Evolutionary conservation across 441 rosid genomes (phyloP).

Genomic region (Arabidopsis lyrata): DNA sequence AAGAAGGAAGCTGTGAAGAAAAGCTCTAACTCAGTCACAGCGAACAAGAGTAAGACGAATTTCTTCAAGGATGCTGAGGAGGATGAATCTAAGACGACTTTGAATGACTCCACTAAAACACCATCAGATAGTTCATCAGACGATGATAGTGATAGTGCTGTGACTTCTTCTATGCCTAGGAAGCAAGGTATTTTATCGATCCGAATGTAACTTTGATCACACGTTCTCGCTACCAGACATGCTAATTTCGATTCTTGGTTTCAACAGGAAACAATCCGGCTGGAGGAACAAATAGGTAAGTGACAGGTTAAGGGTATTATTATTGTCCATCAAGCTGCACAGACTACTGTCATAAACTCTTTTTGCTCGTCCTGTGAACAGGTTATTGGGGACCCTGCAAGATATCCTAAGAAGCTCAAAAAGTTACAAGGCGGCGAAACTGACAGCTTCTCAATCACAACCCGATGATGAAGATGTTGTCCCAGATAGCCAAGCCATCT

Average conservation of each 20-base stretch:
- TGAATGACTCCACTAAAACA: conserved; percentile 28
- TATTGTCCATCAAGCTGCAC: neutral
- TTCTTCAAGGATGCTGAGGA: conserved; percentile 32
- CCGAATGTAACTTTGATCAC: neutral
- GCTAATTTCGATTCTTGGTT: conserved; percentile 15
- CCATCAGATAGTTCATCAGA: conserved; percentile 32
- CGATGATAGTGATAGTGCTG: conserved; percentile 46
- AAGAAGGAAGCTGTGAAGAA: conserved; percentile 24
- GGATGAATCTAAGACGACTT: conserved; percentile 11
- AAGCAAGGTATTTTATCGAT: conserved; percentile 29
- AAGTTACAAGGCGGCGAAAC: conserved; percentile 46
- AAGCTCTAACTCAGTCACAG: conserved; percentile 7
- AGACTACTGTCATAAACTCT: neutral
- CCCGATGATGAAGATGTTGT: conserved; percentile 38
- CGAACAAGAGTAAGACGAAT: conserved; percentile 25
- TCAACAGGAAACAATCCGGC: conserved; percentile 27
- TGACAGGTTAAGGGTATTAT: neutral
- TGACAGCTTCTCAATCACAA: conserved; percentile 43
- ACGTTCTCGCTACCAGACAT: neutral
- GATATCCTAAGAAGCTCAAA: conserved; percentile 44
- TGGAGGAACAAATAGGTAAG: conserved; percentile 35
- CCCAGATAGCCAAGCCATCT: conserved; percentile 45
- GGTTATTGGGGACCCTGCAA: conserved; percentile 34
- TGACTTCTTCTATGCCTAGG: conserved; percentile 35
- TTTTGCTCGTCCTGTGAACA: neutral